Base-by-base conservation (phyloP, 1,284 basidiomycete species). In the Austropuccinia psidii region DNA sequence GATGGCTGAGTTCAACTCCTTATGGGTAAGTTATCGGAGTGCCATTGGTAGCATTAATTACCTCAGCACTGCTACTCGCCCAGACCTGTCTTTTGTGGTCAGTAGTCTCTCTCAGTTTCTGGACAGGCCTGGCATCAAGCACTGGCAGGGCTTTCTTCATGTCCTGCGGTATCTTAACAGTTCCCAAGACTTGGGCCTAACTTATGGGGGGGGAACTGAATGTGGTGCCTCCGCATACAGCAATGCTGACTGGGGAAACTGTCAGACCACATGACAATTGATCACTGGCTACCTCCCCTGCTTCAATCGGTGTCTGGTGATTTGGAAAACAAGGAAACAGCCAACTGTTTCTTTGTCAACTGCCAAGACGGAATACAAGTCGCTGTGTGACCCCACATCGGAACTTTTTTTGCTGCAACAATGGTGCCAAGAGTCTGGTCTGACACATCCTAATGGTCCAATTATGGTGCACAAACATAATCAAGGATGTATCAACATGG, bases 211-310 rank as follows among this genome's bases (percentile, higher is more conserved):
- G 27, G 41, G 9, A 13, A 24, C 31, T 8, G 4, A 5, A 5
- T 7, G n/a, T 9, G 13, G n/a, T 5, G 15, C 39, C 19, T 4
- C 6, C 5, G 61, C 35, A 4, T 49, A 45, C 31, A 27, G 33
- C 9, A 27, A 66, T 52, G 43, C 64, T 6, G 64, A 66, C 64
- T 66, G 64, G 64, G 64, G 37, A 8, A 45, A 45, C 24, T 49
- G 19, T 37, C 27, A 7, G 31, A 49, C 9, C 11, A 52, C 45
- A 19, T 4, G 45, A n/a, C 17, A 29, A n/a, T 66, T 29, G 6
- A n/a, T 45, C 4, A 66, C 15, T 6, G 64, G 64, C 5, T 66
- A 66, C 35, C 29, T 66, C 7, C 11, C 35, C 19, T 3, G 29
- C 6, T 21, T 66, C 5, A 66, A 49, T 31, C 5, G 29, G 6